Percentiles rank a stretch among this genome's conserved stretches.
Conservation (phyloP, 2,329 filamentous ascomycete species). For the Bertia moriformis region DNA sequence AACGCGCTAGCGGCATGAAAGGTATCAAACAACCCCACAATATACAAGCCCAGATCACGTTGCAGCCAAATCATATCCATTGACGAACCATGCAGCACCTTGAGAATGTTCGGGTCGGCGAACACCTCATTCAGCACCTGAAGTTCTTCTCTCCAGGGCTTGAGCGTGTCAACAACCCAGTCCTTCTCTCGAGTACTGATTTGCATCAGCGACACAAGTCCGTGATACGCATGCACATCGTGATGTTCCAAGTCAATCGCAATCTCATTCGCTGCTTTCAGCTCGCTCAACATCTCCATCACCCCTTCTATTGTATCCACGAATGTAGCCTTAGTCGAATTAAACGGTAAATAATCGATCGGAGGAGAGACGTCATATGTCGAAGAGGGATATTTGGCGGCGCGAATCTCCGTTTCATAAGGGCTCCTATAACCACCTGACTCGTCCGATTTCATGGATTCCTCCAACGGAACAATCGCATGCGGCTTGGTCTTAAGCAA, state of each 20-base stretch:
- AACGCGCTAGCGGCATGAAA: constrained; percentile 45
- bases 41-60: constrained; percentile 50
- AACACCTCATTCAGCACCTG: constrained; percentile 54
- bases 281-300: constrained; percentile 40
- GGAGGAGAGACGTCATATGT: constrained; percentile 38
- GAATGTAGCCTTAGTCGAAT: constrained; percentile 42
- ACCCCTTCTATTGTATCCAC: constrained; percentile 50
- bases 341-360: constrained; percentile 38
- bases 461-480: constrained; percentile 35
- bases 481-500: constrained; percentile 46
- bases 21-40: constrained; percentile 57
- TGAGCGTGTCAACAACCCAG: constrained; percentile 56
- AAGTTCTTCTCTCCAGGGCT: constrained; percentile 40
- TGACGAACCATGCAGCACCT: constrained; percentile 46
- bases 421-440: constrained; percentile 37
- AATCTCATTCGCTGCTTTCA: constrained; percentile 48
- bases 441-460: constrained; percentile 21
- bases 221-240: constrained; percentile 49
- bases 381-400: constrained; percentile 36
- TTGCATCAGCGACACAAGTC: constrained; percentile 55
- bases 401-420: constrained; percentile 46
- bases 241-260: constrained; percentile 58
- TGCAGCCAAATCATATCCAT: constrained; percentile 62
- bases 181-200: constrained; percentile 56
- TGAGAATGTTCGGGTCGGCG: constrained; percentile 46